Evolutionary conservation across 768 basidiomycete genomes (phyloP), one percentile per base, ranked within the genome.

Genomic region (Tylopilus rubrobrunneus): DNA sequence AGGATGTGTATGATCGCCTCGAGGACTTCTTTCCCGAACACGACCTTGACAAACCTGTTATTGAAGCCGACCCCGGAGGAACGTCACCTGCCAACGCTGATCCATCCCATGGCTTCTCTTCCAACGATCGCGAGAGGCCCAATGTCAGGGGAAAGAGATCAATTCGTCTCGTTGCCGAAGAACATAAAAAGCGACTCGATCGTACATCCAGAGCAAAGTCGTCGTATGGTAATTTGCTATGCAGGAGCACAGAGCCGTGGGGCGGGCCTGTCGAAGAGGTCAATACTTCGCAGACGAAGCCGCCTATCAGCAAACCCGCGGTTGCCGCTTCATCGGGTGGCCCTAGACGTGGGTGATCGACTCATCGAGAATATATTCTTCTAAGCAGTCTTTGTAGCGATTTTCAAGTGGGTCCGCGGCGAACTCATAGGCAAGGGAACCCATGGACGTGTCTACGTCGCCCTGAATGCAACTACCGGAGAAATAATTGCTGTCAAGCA

Each of bases 401-500:
- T 94, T 41, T 94, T 98, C 78, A 96, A 95, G 67, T 98, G 97
- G 97, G 91, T 98, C 37, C 88, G 96, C 62, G 97, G 97, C 49
- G 94, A 98, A 71, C 79, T 98, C 36, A 98, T 99, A 57, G 97
- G 97, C 31, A 92, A 91, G 66, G 97, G 97, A 25, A 95, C 94
- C 12, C 98, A 95, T 64, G 97, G 97, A 12, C 84, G 90, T 41
- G 97, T 99, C 28, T 99, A 98, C 65, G 83, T 98, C 51, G 97
- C 92, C 17, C 76, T 98, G 54, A 98, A 98, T 67, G 92, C 91
- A 33, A 94, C 92, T 4, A 96, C 94, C 0, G 94, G 94, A 53
- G 95, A 98, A 72, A 96, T 98, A 91, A 94, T 98, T 63, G 97
- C 97, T 17, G 97, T 99, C 59, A 99, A 99, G 72, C 97, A 98